Base-by-base conservation (phyloP, 768 basidiomycete genomes). In the Neoboletus subvelutipes region DNA sequence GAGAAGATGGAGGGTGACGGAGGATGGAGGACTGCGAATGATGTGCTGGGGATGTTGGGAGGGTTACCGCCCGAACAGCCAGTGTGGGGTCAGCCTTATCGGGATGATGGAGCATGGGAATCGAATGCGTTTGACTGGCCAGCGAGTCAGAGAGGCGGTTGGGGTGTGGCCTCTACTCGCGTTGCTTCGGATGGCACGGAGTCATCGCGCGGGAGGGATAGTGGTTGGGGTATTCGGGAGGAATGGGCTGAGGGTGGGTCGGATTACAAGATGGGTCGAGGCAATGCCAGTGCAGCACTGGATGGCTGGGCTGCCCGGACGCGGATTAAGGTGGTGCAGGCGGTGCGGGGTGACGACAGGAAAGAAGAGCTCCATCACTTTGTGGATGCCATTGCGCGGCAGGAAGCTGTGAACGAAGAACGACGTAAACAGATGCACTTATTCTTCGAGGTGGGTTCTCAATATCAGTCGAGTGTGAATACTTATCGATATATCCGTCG, bases 341-440 rank as follows among this genome's bases (percentile, higher is more conserved):
- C 52, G 4, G 55, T 57, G 52, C 51, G 41, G 9, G 43, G 54
- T 39, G 31, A 37, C 26, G 48, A 51, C 6, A 36, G 46, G 12
- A 55, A 31, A 26, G 57, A 64, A 31, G 67, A 71, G 8, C 45
- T 61, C 20, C 66, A 69, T 37, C 53, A 71, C 3, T 82, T 84
- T 57, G 78, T 81, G 13, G 83, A 85, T 45, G 64, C 68, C 18
- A 70, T 81, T 31, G 81, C 82, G 4, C 71, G 67, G 17, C 73
- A 73, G 53, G 66, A 75, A 50, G 72, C 72, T 1, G 77, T 69
- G 11, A 68, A 73, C 55, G 73, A 73, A 17, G 73, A 74, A 34
- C 75, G 76, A 24, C 78, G 70, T 48, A 67, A 60, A 50, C 61
- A 72, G 51, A 82, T 86, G 82, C 76, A 83, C 62, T 31, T 56